Percentiles rank a stretch among this genome's conserved stretches.
Conservation (phyloP, 495 filamentous ascomycete species). For the Trichoderma gamsii region DNA sequence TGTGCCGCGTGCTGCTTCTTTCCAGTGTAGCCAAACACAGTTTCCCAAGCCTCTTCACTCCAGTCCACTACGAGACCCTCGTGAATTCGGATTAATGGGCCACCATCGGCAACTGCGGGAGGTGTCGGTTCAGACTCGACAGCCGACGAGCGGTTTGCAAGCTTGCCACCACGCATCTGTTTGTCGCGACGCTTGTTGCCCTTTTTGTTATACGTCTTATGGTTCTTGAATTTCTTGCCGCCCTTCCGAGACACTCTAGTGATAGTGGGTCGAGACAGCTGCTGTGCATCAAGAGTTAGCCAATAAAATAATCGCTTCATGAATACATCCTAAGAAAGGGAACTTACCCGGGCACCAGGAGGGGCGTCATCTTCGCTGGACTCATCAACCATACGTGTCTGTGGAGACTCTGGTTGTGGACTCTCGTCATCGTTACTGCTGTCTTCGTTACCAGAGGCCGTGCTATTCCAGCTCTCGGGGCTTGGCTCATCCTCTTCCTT, state of each 20-base stretch:
- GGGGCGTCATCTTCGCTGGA: constrained; percentile 41
- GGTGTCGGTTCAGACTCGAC: constrained; percentile 16
- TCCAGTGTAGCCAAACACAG: constrained; percentile 56
- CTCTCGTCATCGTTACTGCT: constrained; percentile 33
- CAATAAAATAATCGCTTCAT: background rate
- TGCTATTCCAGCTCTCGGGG: constrained; percentile 26
- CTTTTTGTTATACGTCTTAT: constrained; percentile 35
- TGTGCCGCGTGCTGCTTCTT: constrained; percentile 23
- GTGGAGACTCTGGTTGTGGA: constrained; percentile 16
- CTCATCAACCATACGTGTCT: constrained; percentile 48
- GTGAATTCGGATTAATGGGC: constrained; percentile 64
- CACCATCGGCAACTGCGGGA: constrained; percentile 35
- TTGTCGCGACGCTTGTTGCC: constrained; percentile 31
- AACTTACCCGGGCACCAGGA: constrained; percentile 28
- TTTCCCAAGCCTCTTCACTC: constrained; percentile 57
- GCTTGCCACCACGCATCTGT: constrained; percentile 27
- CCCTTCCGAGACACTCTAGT: background rate
- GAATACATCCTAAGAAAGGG: background rate
- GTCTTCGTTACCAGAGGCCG: constrained; percentile 35
- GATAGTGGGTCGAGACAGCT: background rate
- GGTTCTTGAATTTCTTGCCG: constrained; percentile 33
- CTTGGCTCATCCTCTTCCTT: constrained; percentile 30
- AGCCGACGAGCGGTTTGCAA: constrained; percentile 9
- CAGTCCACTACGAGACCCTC: constrained; percentile 87
- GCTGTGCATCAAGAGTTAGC: background rate